Percentiles rank a stretch among this genome's conserved stretches.
Conservation (phyloP, 2,329 filamentous ascomycete genomes). For the Scedosporium dehoogii region DNA sequence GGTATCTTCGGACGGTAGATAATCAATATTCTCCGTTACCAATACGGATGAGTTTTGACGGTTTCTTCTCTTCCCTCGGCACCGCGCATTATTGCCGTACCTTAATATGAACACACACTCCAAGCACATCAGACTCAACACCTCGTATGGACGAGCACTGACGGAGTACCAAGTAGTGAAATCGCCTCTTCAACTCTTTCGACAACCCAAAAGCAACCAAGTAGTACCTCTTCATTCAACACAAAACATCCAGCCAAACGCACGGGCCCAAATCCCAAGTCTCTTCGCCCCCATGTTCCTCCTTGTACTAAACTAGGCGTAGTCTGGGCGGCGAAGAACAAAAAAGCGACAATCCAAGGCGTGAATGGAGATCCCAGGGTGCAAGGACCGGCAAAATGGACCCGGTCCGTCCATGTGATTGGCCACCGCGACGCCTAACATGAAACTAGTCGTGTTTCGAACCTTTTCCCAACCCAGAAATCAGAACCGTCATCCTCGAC, state of each 20-base stretch:
- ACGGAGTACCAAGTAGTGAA: too few species aligned
- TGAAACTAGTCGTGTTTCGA: conserved; percentile 8
- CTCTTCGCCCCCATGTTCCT: neutral
- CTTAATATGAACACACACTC: too few species aligned
- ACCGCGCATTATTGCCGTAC: too few species aligned
- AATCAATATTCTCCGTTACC: too few species aligned
- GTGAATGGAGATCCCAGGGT: neutral
- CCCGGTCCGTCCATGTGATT: neutral
- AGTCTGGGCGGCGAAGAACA: neutral
- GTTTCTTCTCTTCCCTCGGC: too few species aligned
- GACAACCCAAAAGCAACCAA: neutral
- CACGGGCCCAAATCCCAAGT: neutral
- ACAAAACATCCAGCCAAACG: neutral
- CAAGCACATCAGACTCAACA: too few species aligned
- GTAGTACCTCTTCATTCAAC: neutral
- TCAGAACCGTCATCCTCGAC: neutral
- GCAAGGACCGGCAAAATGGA: neutral
- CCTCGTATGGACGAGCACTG: too few species aligned
- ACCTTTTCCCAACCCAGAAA: conserved; percentile 3
- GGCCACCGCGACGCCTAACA: neutral
- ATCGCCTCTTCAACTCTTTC: neutral
- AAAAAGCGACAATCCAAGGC: neutral
- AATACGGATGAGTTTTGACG: too few species aligned
- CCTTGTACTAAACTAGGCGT: too few species aligned
- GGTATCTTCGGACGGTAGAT: too few species aligned